Evolutionary conservation across 805 yeast genomes (phyloP).

Genomic region (Kuraishia molischiana): DNA sequence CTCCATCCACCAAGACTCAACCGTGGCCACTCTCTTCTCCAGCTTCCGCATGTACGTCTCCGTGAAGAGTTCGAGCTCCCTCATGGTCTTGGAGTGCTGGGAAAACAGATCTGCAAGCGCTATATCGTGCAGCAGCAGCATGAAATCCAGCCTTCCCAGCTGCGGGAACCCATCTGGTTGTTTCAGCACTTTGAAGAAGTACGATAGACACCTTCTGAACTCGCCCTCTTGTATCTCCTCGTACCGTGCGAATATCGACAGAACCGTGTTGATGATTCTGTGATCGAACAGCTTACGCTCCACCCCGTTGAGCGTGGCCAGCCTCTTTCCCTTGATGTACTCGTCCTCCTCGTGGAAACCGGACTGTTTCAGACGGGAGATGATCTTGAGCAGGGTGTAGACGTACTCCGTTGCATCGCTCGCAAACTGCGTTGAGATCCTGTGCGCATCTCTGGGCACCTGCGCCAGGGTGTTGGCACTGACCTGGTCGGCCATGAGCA

Average conservation of each 20-base stretch:
- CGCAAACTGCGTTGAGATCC: constrained; percentile 54
- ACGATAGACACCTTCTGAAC: constrained; percentile 55
- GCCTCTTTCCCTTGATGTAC: constrained; percentile 21
- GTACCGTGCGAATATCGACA: constrained; percentile 49
- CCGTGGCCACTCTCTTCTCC: background rate
- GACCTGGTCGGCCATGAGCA: constrained; percentile 60
- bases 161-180: constrained; percentile 42
- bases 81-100: background rate
- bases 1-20: background rate
- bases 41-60: background rate
- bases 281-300: background rate
- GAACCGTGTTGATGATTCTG: constrained; percentile 48
- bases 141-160: constrained; percentile 64
- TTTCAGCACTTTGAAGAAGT: constrained; percentile 62
- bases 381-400: constrained; percentile 45
- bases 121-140: constrained; percentile 44
- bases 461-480: constrained; percentile 44
- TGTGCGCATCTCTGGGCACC: constrained; percentile 55
- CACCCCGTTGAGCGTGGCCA: constrained; percentile 22
- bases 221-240: constrained; percentile 51
- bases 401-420: constrained; percentile 54
- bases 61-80: constrained; percentile 1
- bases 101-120: background rate
- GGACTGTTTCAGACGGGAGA: background rate
- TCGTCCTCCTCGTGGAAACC: background rate